phyloP scores from a whole-genome alignment of 345 rosid species.

The Hypericum androsaemum region DNA sequence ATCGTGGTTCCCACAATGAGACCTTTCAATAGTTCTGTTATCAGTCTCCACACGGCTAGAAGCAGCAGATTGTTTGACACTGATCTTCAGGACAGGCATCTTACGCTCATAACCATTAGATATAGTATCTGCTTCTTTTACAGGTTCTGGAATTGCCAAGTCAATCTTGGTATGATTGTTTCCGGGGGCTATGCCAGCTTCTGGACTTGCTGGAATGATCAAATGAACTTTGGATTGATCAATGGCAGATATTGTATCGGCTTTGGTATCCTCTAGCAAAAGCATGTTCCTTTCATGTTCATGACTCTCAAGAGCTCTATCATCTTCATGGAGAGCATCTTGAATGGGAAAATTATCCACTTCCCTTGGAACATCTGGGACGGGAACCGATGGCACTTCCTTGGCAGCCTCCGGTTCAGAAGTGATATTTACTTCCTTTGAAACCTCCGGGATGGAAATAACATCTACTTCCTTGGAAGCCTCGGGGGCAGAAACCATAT shows the following conservation, averaged over 20 bases:
- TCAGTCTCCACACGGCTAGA: slow-evolving; percentile 65
- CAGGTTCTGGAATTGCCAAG: slow-evolving; percentile 15
- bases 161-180: not conserved
- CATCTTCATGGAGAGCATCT: too few relatives aligned
- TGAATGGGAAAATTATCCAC: too few relatives aligned
- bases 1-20: slow-evolving; percentile 50
- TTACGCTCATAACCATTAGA: slow-evolving; percentile 49
- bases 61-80: slow-evolving; percentile 54
- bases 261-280: slow-evolving; percentile 29
- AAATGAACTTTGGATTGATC: too few relatives aligned
- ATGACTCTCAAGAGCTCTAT: slow-evolving; percentile 1
- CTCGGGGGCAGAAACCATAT: slow-evolving; percentile 24
- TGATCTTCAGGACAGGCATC: slow-evolving; percentile 59
- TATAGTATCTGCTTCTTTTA: slow-evolving; percentile 39
- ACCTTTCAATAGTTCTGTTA: slow-evolving; percentile 55
- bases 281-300: slow-evolving; percentile 9
- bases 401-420: too few relatives aligned
- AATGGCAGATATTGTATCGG: too few relatives aligned
- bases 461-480: slow-evolving; percentile 17
- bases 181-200: too few relatives aligned
- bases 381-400: too few relatives aligned
- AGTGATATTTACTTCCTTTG: slow-evolving; percentile 9
- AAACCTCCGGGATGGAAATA: slow-evolving; percentile 22
- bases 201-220: too few relatives aligned
- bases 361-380: too few relatives aligned